A percentile compares a stretch with the other conserved stretches of the same genome.
phyloP scores from a whole-genome alignment of 1,284 basidiomycete genomes.

The Pterulicium gracile region DNA sequence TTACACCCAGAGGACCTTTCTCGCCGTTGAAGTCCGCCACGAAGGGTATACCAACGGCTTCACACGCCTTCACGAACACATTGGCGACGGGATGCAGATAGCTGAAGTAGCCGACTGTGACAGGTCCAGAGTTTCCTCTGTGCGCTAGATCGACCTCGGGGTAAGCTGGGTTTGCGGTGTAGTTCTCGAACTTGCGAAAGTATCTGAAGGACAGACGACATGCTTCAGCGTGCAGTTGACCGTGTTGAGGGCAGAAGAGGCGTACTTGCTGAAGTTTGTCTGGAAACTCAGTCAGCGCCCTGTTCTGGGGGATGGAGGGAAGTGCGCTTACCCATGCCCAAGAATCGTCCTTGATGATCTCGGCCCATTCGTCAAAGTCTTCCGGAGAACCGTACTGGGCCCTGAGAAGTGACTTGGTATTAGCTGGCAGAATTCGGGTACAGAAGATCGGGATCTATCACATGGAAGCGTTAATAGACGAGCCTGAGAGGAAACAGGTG shows the following conservation, averaged over 20 bases:
- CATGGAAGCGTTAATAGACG: no score
- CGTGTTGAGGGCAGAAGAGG: not conserved
- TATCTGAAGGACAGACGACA: no score
- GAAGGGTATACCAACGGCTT: constrained; percentile 33
- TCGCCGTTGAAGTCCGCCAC: constrained; percentile 40
- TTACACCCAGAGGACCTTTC: constrained; percentile 37
- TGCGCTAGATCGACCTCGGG: constrained; percentile 33
- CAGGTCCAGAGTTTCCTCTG: constrained; percentile 38
- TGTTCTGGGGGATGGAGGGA: no score
- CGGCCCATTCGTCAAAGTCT: constrained; percentile 6
- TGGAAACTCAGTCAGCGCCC: no score
- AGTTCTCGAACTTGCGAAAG: constrained; percentile 51
- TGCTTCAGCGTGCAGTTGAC: not conserved
- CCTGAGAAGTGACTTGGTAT: not conserved
- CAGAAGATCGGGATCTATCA: no score
- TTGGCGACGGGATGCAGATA: constrained; percentile 23
- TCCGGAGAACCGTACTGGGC: constrained; percentile 3
- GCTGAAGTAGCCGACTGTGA: constrained; percentile 34
- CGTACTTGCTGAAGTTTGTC: not conserved
- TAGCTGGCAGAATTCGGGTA: no score
- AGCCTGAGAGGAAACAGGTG: no score
- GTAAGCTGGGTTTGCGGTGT: constrained; percentile 32
- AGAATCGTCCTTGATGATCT: not conserved
- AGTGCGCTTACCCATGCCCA: constrained; percentile 2
- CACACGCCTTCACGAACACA: constrained; percentile 37